Evolutionary conservation across 352 stramenopile species (phyloP).

Genomic region (Elongisporangium senticosum): DNA sequence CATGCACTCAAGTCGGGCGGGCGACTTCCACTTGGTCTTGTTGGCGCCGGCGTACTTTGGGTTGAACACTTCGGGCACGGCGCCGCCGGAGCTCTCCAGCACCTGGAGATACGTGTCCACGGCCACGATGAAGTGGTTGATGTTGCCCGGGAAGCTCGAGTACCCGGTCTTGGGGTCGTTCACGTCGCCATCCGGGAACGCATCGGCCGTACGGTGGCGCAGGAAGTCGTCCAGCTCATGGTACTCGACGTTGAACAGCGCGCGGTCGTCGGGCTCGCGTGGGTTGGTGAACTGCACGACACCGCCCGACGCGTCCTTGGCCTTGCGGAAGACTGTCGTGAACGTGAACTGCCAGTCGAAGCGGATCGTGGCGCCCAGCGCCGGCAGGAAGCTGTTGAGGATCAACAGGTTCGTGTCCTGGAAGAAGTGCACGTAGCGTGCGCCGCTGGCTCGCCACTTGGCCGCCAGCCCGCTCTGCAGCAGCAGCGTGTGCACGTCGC

Average conservation of each 20-base stretch:
- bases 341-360: slow-evolving; percentile 91
- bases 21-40: slow-evolving; percentile 48
- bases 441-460: slow-evolving; percentile 70
- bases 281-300: slow-evolving; percentile 48
- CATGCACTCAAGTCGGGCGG: slow-evolving; percentile 70
- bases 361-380: slow-evolving; percentile 83
- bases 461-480: slow-evolving; percentile 64
- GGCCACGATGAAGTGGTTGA: slow-evolving; percentile 61
- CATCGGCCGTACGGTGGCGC: slow-evolving; percentile 25
- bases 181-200: slow-evolving; percentile 53
- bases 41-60: slow-evolving; percentile 41
- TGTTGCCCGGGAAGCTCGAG: slow-evolving; percentile 67
- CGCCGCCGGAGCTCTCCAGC: slow-evolving; percentile 38
- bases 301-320: slow-evolving; percentile 84
- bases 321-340: slow-evolving; percentile 90
- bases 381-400: slow-evolving; percentile 88
- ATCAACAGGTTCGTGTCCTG: slow-evolving; percentile 95
- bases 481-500: slow-evolving; percentile 96
- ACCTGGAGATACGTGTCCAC: slow-evolving; percentile 44
- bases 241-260: slow-evolving; percentile 74
- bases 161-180: slow-evolving; percentile 50
- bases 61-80: slow-evolving; percentile 71
- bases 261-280: slow-evolving; percentile 7
- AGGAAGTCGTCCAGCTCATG: slow-evolving; percentile 70
- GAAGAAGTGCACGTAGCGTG: slow-evolving; percentile 94